phyloP scores from a whole-genome alignment of 129 eudicot genomes.

The Arctium lappa region DNA sequence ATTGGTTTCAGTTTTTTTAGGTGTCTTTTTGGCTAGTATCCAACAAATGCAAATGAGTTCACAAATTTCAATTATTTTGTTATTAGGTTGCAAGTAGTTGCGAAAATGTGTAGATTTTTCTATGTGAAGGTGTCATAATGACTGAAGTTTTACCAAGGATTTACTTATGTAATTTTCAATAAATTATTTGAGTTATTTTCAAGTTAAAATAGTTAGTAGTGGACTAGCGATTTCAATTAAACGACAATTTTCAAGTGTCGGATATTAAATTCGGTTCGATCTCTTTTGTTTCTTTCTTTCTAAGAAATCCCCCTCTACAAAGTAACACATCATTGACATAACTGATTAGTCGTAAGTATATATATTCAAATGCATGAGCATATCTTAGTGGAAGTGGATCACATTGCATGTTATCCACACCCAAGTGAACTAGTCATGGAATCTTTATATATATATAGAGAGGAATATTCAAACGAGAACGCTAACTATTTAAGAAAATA shows the following conservation, averaged over 20 bases:
- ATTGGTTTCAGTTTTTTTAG: no score
- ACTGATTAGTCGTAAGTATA: constrained; percentile 4
- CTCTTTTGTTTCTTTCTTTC: neutral
- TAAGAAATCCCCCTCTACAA: neutral
- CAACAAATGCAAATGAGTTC: neutral
- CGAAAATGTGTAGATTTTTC: neutral
- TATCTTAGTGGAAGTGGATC: constrained; percentile 27
- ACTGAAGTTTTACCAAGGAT: neutral
- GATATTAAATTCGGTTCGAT: neutral
- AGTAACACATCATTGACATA: neutral
- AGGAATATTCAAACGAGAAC: no score
- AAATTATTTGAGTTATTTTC: neutral
- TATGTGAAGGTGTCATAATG: neutral
- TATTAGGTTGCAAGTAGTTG: neutral
- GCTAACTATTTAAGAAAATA: no score
- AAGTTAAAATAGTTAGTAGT: neutral
- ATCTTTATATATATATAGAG: neutral
- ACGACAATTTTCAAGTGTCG: neutral
- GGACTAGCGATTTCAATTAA: neutral
- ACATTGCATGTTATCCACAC: constrained; percentile 29
- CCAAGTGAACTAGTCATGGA: constrained; percentile 16
- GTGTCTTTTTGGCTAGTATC: neutral
- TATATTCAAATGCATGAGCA: constrained; percentile 19
- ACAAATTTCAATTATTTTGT: neutral
- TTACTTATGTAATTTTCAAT: neutral